Percentiles rank a stretch among this genome's conserved stretches.
Evolutionary conservation across 2,329 filamentous ascomycete species (phyloP).

Genomic region (Fusarium coicis): DNA sequence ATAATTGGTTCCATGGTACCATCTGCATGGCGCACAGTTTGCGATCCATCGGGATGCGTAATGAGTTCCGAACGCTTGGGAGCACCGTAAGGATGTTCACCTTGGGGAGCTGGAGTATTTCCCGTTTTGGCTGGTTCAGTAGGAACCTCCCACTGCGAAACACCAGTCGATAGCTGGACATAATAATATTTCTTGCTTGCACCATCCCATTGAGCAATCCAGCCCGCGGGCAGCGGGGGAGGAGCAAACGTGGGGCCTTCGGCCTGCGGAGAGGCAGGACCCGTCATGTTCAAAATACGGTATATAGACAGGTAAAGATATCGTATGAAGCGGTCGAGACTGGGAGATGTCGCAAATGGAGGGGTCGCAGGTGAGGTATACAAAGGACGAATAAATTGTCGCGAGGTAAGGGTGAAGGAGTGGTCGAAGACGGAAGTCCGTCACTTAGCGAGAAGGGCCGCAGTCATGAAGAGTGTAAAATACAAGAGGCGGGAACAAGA

Average conservation of each 20-base stretch:
- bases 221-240: constrained; percentile 70
- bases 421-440: constrained; percentile 40
- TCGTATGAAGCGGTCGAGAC: constrained; percentile 26
- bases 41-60: constrained; percentile 70
- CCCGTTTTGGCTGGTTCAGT: constrained; percentile 71
- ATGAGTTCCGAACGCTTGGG: constrained; percentile 66
- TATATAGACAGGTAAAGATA: neutral
- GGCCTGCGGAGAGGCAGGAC: constrained; percentile 66
- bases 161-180: constrained; percentile 77
- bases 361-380: constrained; percentile 4
- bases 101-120: constrained; percentile 65
- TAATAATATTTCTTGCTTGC: constrained; percentile 74
- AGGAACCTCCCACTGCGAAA: constrained; percentile 79
- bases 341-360: constrained; percentile 26
- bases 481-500: constrained; percentile 20
- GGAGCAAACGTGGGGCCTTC: constrained; percentile 70
- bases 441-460: constrained; percentile 40
- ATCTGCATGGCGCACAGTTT: constrained; percentile 70
- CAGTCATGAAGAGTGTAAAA: constrained; percentile 40
- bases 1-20: constrained; percentile 69
- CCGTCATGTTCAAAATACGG: constrained; percentile 58
- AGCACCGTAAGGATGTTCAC: constrained; percentile 71
- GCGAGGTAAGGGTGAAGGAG: constrained; percentile 14
- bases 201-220: constrained; percentile 77
- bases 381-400: constrained; percentile 14